phyloP scores from a whole-genome alignment of 2,329 filamentous ascomycete genomes.

The Chaetothyriales sp. region DNA sequence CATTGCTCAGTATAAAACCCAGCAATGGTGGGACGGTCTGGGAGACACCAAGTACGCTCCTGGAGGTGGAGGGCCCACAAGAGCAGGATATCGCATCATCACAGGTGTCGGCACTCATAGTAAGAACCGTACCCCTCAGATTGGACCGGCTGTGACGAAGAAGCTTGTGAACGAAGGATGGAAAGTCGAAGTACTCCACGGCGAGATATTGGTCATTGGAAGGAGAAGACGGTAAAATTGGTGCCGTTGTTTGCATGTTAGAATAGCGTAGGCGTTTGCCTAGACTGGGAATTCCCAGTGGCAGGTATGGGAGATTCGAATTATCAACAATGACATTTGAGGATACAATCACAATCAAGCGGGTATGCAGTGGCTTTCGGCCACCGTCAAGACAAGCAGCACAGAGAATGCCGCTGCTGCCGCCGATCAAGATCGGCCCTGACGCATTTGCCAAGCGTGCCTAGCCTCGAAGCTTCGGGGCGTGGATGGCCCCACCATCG shows the following conservation, averaged over 20 bases:
- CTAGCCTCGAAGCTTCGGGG: no score
- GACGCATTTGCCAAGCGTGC: no score
- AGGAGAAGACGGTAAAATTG: constrained; percentile 17
- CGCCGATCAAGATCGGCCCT: no score
- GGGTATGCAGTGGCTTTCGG: no score
- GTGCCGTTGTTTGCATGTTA: background rate
- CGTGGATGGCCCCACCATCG: background rate
- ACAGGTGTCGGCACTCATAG: constrained; percentile 73
- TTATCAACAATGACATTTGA: no score
- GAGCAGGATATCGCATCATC: constrained; percentile 56
- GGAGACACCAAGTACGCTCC: constrained; percentile 48
- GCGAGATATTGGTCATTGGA: constrained; percentile 58
- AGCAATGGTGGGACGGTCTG: constrained; percentile 61
- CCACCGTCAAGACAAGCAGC: no score
- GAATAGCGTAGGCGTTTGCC: background rate
- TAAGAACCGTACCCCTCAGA: constrained; percentile 56
- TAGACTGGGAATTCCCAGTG: background rate
- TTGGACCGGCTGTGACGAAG: constrained; percentile 68
- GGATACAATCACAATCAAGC: no score
- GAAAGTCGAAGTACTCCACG: constrained; percentile 61
- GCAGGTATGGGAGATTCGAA: background rate
- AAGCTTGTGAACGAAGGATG: constrained; percentile 67
- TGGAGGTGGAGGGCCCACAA: constrained; percentile 31
- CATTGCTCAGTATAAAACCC: constrained; percentile 56
- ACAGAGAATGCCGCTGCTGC: no score